Evolutionary conservation across 306 rosid species (phyloP).

Genomic region (Cucurbita maxima): DNA sequence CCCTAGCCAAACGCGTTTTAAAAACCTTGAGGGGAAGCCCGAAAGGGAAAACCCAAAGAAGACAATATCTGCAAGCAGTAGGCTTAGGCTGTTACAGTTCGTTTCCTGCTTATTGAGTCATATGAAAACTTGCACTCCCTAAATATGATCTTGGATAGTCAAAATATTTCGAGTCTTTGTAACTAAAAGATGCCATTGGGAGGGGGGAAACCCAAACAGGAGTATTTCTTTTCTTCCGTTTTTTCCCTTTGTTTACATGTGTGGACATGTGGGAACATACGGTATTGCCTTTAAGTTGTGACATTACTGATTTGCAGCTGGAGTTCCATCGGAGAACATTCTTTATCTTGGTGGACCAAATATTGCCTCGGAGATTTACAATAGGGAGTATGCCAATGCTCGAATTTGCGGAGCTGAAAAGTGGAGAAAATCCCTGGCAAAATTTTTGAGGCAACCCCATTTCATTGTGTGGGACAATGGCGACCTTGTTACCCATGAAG

Average conservation of each 20-base stretch:
- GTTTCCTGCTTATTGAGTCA: background rate
- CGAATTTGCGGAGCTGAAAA: slow-evolving; percentile 86
- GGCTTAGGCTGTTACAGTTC: too few species aligned
- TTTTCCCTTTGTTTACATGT: background rate
- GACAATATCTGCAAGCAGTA: too few species aligned
- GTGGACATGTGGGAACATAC: background rate
- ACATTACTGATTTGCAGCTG: slow-evolving; percentile 41
- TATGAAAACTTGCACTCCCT: background rate
- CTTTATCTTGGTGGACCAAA: slow-evolving; percentile 96
- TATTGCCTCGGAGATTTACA: slow-evolving; percentile 88
- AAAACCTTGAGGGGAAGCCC: too few species aligned
- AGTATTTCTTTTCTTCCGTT: background rate
- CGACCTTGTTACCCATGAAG: slow-evolving; percentile 92
- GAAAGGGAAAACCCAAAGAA: too few species aligned
- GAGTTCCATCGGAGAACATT: slow-evolving; percentile 69
- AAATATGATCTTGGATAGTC: background rate
- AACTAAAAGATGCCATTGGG: background rate
- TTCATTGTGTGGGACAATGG: slow-evolving; percentile 91
- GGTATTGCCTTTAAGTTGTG: background rate
- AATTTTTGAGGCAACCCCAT: slow-evolving; percentile 83
- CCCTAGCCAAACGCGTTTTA: too few species aligned
- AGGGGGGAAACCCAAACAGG: background rate
- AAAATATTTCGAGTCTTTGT: background rate
- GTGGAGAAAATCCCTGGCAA: slow-evolving; percentile 87
- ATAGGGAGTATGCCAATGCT: slow-evolving; percentile 93